phyloP scores from a whole-genome alignment of 768 basidiomycete species.

The Phylloporus scabripes region DNA sequence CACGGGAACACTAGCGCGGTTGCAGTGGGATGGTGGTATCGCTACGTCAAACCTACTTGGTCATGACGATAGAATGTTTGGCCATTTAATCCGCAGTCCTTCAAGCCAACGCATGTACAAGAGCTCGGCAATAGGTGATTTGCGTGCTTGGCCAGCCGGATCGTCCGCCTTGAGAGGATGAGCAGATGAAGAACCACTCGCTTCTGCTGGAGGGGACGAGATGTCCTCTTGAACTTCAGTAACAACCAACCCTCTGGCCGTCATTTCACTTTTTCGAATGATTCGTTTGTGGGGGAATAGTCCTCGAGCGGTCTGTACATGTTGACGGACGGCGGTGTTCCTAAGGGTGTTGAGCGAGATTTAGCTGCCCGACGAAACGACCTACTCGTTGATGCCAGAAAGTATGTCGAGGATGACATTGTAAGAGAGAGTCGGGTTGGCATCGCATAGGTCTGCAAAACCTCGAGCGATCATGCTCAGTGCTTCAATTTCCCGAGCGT shows the following conservation, averaged over 20 bases:
- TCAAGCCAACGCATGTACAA: slow-evolving; percentile 98
- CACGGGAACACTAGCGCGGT: neutral
- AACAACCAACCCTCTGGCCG: slow-evolving; percentile 74
- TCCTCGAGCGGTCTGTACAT: slow-evolving; percentile 74
- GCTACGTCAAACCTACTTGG: neutral
- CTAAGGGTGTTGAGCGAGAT: slow-evolving; percentile 35
- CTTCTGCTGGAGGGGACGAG: slow-evolving; percentile 41
- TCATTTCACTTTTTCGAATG: slow-evolving; percentile 80
- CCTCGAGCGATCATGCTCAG: slow-evolving; percentile 86
- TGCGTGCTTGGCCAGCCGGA: slow-evolving; percentile 41
- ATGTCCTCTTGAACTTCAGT: slow-evolving; percentile 78
- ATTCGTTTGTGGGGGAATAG: slow-evolving; percentile 80
- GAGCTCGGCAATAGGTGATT: slow-evolving; percentile 91
- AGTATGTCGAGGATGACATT: slow-evolving; percentile 85
- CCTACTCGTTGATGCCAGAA: slow-evolving; percentile 87
- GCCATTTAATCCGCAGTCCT: slow-evolving; percentile 88
- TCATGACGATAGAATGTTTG: slow-evolving; percentile 48
- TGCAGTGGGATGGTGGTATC: neutral
- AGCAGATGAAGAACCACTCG: slow-evolving; percentile 25
- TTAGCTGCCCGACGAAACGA: slow-evolving; percentile 12
- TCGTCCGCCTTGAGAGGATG: slow-evolving; percentile 35
- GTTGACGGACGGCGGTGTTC: slow-evolving; percentile 70
- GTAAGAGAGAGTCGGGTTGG: slow-evolving; percentile 83
- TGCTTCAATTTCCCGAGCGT: slow-evolving; percentile 82
- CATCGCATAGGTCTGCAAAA: slow-evolving; percentile 77